Base-by-base conservation (phyloP, 129 eudicot genomes). In the Lactuca sativa region DNA sequence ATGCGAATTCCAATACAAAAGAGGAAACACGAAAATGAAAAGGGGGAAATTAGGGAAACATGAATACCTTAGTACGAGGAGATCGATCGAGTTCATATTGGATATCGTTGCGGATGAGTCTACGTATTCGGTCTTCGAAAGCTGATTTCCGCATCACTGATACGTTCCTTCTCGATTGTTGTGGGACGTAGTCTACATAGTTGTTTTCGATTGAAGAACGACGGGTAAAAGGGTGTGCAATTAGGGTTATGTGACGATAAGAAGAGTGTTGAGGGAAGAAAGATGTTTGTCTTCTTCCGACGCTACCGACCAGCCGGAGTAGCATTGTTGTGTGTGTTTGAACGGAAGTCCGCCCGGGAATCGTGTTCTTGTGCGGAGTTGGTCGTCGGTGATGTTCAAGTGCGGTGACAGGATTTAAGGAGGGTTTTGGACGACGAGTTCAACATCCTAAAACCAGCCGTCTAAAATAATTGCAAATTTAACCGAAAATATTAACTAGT, bases 81-180 rank as follows among this genome's bases (percentile, higher is more conserved):
- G 89, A 82, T 16, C 53, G 72, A 48, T 92, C 91, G 69, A 88
- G 80, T 76, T 89, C 96, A 78, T 86, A 84, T 69, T 83, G 95
- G 56, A 92, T 82, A 61, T 92, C 96, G 65, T 80, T 84, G 13
- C 98, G 91, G 60, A 92, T 77, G 55, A 89, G 96, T 56, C 96
- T 83, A 12, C 88, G 87, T 10, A 92, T 69, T 62, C 88, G 88
- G 13, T 76, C 88, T 41, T 92, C 91, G 37, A 92, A 86, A 10
- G 98, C 96, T 15, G 85, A 77, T 68, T 78, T 86, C 10, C 95
- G 82, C 96, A 89, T 86, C 61, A 84, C 86, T 4, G 90, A 62
- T 1, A 77, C 61, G 72, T 79, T 84, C 53, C 66, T 58, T 77
- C 86, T 76, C 51, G 63, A 58, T 60, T 67, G 68, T 57, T 60